Base-by-base conservation (phyloP, 805 yeast genomes). In the Candida lessepsii region DNA sequence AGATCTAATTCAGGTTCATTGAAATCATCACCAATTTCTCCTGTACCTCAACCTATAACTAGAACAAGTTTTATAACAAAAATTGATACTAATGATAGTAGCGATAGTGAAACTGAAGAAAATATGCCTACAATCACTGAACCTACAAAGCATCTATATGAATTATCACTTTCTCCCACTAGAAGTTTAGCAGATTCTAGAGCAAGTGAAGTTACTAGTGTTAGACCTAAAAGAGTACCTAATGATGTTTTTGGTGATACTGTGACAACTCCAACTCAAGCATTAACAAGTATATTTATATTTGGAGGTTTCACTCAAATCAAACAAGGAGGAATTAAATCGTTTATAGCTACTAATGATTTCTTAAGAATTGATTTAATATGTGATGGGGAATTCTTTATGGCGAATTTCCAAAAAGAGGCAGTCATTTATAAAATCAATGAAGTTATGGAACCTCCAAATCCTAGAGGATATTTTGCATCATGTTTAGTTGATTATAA, bases 391-490 rank as follows among this genome's bases (percentile, higher is more conserved):
- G 45, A 40, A 15, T 41, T 37, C 25, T 45, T 35, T 24, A 15
- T 38, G 8, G 23, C 36, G 9, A 38, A 41, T 37, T 15, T 56
- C 35, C 35, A 39, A 9, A 21, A 29, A 1, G 51, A 48, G 23
- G 60, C 60, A 3, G 28, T 36, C 2, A 46, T 56, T 11, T 50
- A 46, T 24, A 50, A 38, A 19, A 34, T 56, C 14, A 25, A 9
- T 19, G 29, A 40, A 16, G 35, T 14, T 4, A 42, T 40, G 5
- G 42, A 30, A 4, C 51, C 63, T 56, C 75, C 75, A 0, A 38
- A 54, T 2, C 65, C 70, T 4, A 48, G 75, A 48, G 75, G 73
- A 1, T 67, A 50, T 47, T 65, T 60, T 46, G 73, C 73, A 0
- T 52, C 42, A 32, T 41, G 61, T 2, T 48, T 69, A 32, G 54